A percentile compares a stretch with the other conserved stretches of the same genome.
phyloP scores from a whole-genome alignment of 2,329 filamentous ascomycete species.

The Diaporthe vaccinii region DNA sequence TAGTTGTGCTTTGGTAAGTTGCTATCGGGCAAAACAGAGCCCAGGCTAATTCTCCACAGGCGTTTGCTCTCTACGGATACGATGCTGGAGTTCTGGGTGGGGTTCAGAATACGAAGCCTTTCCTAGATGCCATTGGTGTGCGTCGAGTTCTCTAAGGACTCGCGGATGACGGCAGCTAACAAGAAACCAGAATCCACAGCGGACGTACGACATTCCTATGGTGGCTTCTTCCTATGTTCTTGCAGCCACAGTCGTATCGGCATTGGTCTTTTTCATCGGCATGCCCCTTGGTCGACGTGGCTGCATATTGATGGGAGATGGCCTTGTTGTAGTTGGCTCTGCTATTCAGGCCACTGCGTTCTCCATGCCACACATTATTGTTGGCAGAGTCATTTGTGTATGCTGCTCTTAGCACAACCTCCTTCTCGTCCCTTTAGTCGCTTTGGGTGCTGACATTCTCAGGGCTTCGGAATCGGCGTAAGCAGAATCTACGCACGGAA shows the following conservation, averaged over 20 bases:
- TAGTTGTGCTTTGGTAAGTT: background rate
- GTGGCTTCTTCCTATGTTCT: background rate
- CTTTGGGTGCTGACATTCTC: background rate
- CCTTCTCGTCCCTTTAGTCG: background rate
- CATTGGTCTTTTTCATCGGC: background rate
- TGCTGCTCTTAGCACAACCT: background rate
- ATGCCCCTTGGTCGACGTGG: slow-evolving; percentile 6
- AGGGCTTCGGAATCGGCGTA: slow-evolving; percentile 14
- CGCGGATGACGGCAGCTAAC: background rate
- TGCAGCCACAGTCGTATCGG: slow-evolving; percentile 4
- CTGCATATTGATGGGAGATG: slow-evolving; percentile 9
- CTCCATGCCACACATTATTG: background rate
- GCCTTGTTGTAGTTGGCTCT: background rate
- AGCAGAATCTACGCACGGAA: background rate
- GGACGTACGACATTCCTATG: slow-evolving; percentile 10
- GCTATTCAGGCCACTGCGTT: slow-evolving; percentile 2
- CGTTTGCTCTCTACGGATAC: slow-evolving; percentile 14
- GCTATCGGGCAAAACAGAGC: rapidly evolving
- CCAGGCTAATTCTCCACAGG: background rate
- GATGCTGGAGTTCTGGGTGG: slow-evolving; percentile 4
- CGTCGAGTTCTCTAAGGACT: rapidly evolving
- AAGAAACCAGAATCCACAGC: background rate
- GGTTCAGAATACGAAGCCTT: slow-evolving; percentile 1
- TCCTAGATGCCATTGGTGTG: background rate
- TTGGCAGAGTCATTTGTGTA: slow-evolving; percentile 18